Base-by-base conservation (phyloP, 2,329 filamentous ascomycete species). In the Colletotrichum simmondsii region DNA sequence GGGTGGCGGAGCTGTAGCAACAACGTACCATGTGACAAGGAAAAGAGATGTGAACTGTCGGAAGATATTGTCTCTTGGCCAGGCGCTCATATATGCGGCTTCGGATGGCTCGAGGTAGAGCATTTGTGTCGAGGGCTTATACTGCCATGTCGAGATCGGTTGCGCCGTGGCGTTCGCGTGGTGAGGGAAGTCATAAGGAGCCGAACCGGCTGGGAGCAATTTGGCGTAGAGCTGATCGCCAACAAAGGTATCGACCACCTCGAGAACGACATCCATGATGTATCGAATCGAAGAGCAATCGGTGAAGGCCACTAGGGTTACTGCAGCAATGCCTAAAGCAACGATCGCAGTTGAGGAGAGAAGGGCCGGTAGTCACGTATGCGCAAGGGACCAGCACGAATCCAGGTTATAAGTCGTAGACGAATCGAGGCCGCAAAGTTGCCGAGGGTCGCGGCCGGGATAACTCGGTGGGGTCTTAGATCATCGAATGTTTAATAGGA, bases 201-300 rank as follows among this genome's bases (percentile, higher is more conserved):
- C 85, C 14, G 86, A 83, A 35, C 84, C 86, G 58, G 86, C 85
- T 8, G 95, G 95, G n/a, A 94, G 85, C 6, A 93, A 77, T 46
- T 85, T 87, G 62, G 95, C 92, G 81, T 97, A 98, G 71, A 93
- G 77, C 77, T 92, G 90, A 85, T 98, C 96, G 83, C 93, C 93
- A 75, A 95, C 79, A 79, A 93, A 94, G 78, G 92, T 94, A 84
- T 98, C 96, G 83, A 91, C 89, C 73, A 95, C 78, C 84, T 98
- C 95, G 76, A 98, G 92, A 58, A 97, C 91, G 84, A 98, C 91
- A 87, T 98, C 96, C 96, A 98, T 98, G 83, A 81, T 87, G 85
- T 75, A 4, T 53, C 22, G 37, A 71, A 68, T 30, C 65, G 11
- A 46, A 24, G 16, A 22, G 46, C 19, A 65, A 37, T 16, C 22